Base-by-base conservation (phyloP, 352 stramenopile genomes). In the Phytophthora niederhauseri region DNA sequence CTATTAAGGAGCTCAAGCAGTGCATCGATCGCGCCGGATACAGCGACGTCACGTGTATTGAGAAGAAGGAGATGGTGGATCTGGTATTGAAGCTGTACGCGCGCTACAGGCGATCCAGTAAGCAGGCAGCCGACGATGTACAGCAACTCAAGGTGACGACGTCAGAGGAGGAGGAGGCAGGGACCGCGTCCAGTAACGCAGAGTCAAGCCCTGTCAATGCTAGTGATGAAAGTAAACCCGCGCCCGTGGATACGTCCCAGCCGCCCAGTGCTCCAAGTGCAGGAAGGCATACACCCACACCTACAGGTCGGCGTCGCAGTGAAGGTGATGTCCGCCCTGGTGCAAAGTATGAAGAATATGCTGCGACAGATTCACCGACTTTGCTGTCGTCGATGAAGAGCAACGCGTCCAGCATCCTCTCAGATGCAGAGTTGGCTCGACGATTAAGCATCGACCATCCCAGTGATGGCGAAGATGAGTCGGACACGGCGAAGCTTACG, bases 51-150 rank as follows among this genome's bases (percentile, higher is more conserved):
- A 78, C 85, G 30, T 91, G 87, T 52, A 85, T 96, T 43, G 88
- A 96, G 66, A 96, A 94, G 70, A 76, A 80, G 46, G 88, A 96
- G 24, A 77, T 96, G 41, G 76, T 96, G 50, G 84, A 94, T 9
- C 78, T 96, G n/a, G 85, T 94, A 38, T 70, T 93, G 19, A 93
- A 93, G 70, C 76, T 95, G 0, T 88, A 94, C 58, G 71, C 75
- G 14, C 81, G 84, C n/a, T 89, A 92, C 57, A 73, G 78, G 54
- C 72, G 78, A 55, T 86, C 81, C 26, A 85, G 77, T 55, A 83
- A 80, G n/a, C 73, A 87, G 38, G 61, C 73, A 60, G 57, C 60
- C 0, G 49, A 78, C 43, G 75, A 78, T 24, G 72, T 61, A 56
- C 72, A 75, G 22, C 46, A 45, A 20, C 34, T 38, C 0, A 28